Percentiles rank a stretch among this genome's conserved stretches.
These are phyloP conservation scores for Rhizopogon rudus DNA, from an alignment of 768 basidiomycete species.

Conservation along the genomic window DNA sequence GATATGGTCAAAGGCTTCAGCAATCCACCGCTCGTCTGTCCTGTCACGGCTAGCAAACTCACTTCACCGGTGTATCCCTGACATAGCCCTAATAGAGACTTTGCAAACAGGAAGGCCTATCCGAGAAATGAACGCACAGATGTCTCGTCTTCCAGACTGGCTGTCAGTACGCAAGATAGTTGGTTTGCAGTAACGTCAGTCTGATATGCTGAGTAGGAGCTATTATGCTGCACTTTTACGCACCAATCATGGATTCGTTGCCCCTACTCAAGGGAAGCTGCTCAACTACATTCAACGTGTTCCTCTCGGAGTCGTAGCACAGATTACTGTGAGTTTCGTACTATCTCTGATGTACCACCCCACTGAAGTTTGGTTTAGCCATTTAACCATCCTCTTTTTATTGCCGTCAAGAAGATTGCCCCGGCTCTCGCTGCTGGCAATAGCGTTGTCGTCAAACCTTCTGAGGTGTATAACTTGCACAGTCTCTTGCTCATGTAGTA, in stretches of 20 bases:
- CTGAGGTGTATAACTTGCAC: conserved; percentile 44
- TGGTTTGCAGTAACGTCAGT: not conserved
- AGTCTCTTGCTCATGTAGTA: not conserved
- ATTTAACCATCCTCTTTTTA: conserved; percentile 87
- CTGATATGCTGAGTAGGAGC: conserved; percentile 38
- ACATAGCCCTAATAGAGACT: conserved; percentile 62
- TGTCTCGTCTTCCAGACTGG: conserved; percentile 81
- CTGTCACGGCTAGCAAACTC: conserved; percentile 60
- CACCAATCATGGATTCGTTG: conserved; percentile 62
- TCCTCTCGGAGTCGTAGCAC: conserved; percentile 85
- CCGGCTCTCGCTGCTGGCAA: conserved; percentile 84
- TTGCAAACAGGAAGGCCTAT: conserved; percentile 79
- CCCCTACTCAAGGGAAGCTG: conserved; percentile 75
- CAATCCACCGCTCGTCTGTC: conserved; percentile 55
- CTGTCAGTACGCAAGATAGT: conserved; percentile 43
- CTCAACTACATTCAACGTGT: conserved; percentile 77
- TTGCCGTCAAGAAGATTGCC: conserved; percentile 85
- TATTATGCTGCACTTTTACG: conserved; percentile 75
- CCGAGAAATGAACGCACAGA: conserved; percentile 78
- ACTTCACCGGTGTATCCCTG: conserved; percentile 51
- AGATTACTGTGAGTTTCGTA: conserved; percentile 58
- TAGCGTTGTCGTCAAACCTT: conserved; percentile 78
- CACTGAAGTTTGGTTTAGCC: conserved; percentile 41
- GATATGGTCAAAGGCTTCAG: conserved; percentile 63
- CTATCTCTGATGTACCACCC: not conserved